A percentile compares a stretch with the other conserved stretches of the same genome.
Conservation (phyloP, 768 basidiomycete species). For the Pisolithus albus region DNA sequence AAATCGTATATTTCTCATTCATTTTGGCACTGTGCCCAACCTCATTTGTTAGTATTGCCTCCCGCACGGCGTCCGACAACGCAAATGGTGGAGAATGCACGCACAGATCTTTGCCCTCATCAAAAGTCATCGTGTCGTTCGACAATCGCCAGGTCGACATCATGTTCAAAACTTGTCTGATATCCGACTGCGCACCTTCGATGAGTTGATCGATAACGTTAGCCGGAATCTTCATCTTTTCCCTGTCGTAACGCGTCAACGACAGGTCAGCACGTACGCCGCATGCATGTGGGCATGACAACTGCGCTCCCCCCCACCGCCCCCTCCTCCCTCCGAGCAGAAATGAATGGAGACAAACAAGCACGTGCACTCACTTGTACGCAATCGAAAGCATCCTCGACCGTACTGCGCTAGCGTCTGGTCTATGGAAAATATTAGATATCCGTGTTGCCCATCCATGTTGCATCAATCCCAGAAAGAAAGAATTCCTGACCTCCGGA, state of each 20-base stretch:
- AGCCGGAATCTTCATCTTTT: constrained; percentile 87
- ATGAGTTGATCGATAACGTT: constrained; percentile 93
- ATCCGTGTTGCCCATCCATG: background rate
- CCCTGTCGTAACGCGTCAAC: constrained; percentile 40
- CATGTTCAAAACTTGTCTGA: constrained; percentile 97
- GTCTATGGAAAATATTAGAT: constrained; percentile 39
- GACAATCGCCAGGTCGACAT: constrained; percentile 95
- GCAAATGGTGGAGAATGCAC: constrained; percentile 21
- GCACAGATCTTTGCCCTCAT: constrained; percentile 86
- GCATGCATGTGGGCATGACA: background rate
- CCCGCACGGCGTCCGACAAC: background rate
- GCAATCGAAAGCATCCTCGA: constrained; percentile 83
- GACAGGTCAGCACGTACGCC: background rate
- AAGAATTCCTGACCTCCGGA: constrained; percentile 53
- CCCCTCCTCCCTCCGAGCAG: no score
- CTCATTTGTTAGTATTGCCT: background rate
- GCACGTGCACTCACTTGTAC: constrained; percentile 61
- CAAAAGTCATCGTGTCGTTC: constrained; percentile 75
- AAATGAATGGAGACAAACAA: background rate
- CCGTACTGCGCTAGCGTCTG: constrained; percentile 66
- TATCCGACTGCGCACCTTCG: constrained; percentile 85
- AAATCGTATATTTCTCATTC: constrained; percentile 88
- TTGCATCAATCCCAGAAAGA: no score
- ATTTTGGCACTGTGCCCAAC: constrained; percentile 53
- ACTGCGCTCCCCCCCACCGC: background rate